Percentiles rank a stretch among this genome's conserved stretches.
phyloP scores from a whole-genome alignment of 495 filamentous ascomycete genomes.

The Extremus antarcticus region DNA sequence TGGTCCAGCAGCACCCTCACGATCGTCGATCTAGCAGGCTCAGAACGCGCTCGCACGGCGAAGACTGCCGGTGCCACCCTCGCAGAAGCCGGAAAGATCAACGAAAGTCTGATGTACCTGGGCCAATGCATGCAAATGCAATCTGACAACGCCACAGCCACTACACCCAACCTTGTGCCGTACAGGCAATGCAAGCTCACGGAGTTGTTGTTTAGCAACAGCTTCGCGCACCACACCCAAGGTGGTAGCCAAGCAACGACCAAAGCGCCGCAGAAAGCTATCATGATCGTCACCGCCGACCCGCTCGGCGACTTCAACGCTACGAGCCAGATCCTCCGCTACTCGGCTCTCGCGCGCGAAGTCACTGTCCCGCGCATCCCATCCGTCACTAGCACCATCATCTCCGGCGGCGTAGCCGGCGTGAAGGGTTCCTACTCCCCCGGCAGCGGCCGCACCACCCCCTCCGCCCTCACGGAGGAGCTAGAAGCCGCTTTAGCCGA shows the following conservation, averaged over 20 bases:
- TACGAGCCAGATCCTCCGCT: conserved; percentile 89
- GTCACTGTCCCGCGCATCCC: conserved; percentile 85
- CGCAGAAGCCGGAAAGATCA: conserved; percentile 94
- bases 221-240: conserved; percentile 57
- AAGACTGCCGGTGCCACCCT: conserved; percentile 89
- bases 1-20: conserved; percentile 79
- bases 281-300: conserved; percentile 96
- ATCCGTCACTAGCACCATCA: conserved; percentile 54
- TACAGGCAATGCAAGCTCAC: conserved; percentile 96
- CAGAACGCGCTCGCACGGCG: conserved; percentile 82
- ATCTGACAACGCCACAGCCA: conserved; percentile 57
- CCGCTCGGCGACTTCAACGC: conserved; percentile 91
- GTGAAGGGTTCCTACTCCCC: not conserved
- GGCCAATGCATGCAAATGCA: conserved; percentile 97
- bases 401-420: conserved; percentile 41
- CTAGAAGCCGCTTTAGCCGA: conserved; percentile 66
- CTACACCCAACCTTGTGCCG: conserved; percentile 62
- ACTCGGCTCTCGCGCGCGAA: conserved; percentile 86
- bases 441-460: conserved; percentile 27
- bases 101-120: conserved; percentile 94
- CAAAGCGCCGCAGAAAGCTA: conserved; percentile 54
- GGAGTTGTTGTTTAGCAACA: conserved; percentile 91
- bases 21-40: conserved; percentile 86
- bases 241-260: conserved; percentile 27
- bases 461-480: conserved; percentile 44